Evolutionary conservation across 306 rosid genomes (phyloP), one percentile per base, ranked within the genome.

Genomic region (Casuarina equisetifolia): DNA sequence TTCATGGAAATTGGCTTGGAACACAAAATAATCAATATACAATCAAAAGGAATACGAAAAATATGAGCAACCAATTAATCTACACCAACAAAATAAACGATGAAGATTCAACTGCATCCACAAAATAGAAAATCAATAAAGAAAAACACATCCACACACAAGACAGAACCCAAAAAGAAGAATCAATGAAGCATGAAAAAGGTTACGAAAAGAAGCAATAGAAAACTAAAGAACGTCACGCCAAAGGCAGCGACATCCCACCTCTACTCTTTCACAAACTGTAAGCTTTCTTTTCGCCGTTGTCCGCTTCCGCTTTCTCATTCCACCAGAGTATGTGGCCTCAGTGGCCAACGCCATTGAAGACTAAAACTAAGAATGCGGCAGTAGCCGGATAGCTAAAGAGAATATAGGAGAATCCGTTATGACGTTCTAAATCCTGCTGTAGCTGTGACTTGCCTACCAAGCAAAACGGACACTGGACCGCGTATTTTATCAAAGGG

Each of bases 201-300:
- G 20, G 6, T 20, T 59, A 70, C 58, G 16, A 62, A 51, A 61
- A 43, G 42, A 61, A 43, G 42, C 15, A 9, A 51, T 44, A 52
- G 9, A 13, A 0, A 54, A 79, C 53, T 2, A 15, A 43, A 17
- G 49, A 73, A 2, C 7, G 3, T 39, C 9, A 1, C 15, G 32
- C 45, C 16, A n/a, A 15, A 72, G n/a, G 35, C 54, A 6, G 57
- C 79, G 79, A 49, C 48, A 1, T 82, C 85, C 40, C 32, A 66
- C 91, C 91, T 87, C 91, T 4, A 87, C 85, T 80, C 35, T 68
- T 68, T 70, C 84, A 55, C 69, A 48, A 49, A 46, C 54, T n/a
- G 54, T 19, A 50, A 85, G 84, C 81, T 79, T 85, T 55, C 76
- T 73, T 44, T 63, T 9, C 5, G 8, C 9, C 20, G 16, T 42